phyloP scores from a whole-genome alignment of 1,284 basidiomycete genomes.

The Cutaneotrichosporon dermatis region DNA sequence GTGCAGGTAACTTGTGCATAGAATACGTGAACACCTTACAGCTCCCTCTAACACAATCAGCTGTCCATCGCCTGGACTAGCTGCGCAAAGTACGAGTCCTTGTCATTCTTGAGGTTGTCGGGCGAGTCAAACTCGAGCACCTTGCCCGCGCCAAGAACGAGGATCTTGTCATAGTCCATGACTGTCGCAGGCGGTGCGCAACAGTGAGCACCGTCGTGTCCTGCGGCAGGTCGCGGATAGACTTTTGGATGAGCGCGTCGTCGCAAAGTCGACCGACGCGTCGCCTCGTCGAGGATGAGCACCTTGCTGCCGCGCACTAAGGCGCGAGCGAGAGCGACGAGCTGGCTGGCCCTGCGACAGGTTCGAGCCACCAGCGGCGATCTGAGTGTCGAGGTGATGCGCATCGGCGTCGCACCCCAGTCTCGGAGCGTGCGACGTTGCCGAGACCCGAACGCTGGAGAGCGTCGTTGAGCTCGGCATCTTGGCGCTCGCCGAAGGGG shows the following conservation, averaged over 20 bases:
- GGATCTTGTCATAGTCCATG: slow-evolving; percentile 54
- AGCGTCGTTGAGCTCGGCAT: slow-evolving; percentile 56
- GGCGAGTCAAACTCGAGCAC: slow-evolving; percentile 59
- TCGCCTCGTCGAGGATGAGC: slow-evolving; percentile 56
- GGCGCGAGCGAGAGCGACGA: slow-evolving; percentile 56
- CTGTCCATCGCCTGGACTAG: slow-evolving; percentile 56
- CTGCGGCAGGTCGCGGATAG: slow-evolving; percentile 50
- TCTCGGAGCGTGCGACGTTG: slow-evolving; percentile 20
- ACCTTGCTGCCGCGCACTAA: slow-evolving; percentile 54
- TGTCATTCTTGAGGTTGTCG: slow-evolving; percentile 55
- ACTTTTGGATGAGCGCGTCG: slow-evolving; percentile 52
- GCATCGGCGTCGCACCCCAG: slow-evolving; percentile 36
- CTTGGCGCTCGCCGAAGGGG: slow-evolving; percentile 69
- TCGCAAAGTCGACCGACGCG: slow-evolving; percentile 50
- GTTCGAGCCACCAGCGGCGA: slow-evolving; percentile 56
- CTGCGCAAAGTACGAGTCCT: slow-evolving; percentile 56
- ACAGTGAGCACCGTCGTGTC: slow-evolving; percentile 49
- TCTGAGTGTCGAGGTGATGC: slow-evolving; percentile 46
- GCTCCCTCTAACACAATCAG: background rate
- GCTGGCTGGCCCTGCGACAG: slow-evolving; percentile 67
- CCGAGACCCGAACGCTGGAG: slow-evolving; percentile 52
- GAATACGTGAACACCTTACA: background rate
- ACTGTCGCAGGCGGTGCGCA: slow-evolving; percentile 52
- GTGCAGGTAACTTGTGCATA: too few species aligned
- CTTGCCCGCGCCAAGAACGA: slow-evolving; percentile 54